Percentiles rank a stretch among this genome's conserved stretches.
These are phyloP conservation scores for Pholiota molesta DNA, from an alignment of 768 basidiomycete genomes.

Conservation along the genomic window DNA sequence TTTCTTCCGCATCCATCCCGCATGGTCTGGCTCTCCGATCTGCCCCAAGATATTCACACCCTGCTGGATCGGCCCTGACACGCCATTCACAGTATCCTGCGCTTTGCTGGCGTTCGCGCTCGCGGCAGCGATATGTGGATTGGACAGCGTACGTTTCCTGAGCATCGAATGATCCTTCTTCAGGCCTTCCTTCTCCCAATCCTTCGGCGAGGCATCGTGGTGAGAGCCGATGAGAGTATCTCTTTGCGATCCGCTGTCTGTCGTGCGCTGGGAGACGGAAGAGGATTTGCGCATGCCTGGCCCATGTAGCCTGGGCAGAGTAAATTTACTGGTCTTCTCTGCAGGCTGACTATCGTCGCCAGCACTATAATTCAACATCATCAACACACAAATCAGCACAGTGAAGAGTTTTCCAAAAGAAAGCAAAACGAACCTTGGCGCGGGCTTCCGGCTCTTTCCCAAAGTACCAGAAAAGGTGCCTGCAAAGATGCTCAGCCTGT, in stretches of 20 bases:
- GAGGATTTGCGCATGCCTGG: slow-evolving; percentile 43
- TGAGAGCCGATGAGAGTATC: slow-evolving; percentile 5
- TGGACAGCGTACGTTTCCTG: slow-evolving; percentile 59
- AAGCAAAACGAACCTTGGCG: slow-evolving; percentile 62
- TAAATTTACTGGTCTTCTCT: slow-evolving; percentile 48
- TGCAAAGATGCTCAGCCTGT: slow-evolving; percentile 86
- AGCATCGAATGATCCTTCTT: slow-evolving; percentile 34
- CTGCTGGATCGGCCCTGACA: slow-evolving; percentile 45
- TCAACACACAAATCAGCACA: slow-evolving; percentile 3
- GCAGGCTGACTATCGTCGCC: slow-evolving; percentile 40
- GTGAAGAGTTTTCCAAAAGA: neutral
- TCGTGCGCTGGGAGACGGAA: slow-evolving; percentile 43
- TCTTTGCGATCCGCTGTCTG: slow-evolving; percentile 24
- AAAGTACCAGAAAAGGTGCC: slow-evolving; percentile 60
- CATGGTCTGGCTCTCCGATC: slow-evolving; percentile 88
- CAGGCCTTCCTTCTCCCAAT: slow-evolving; percentile 12
- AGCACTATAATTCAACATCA: slow-evolving; percentile 3
- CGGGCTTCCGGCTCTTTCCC: slow-evolving; percentile 77
- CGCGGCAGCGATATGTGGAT: slow-evolving; percentile 19
- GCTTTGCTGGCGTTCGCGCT: slow-evolving; percentile 9
- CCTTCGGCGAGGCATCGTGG: slow-evolving; percentile 16
- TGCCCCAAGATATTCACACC: slow-evolving; percentile 84
- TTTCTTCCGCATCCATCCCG: slow-evolving; percentile 96
- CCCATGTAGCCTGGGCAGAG: slow-evolving; percentile 51
- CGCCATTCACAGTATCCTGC: slow-evolving; percentile 19